Conservation (phyloP, 2,329 filamentous ascomycete genomes). For the Metarhizium robertsii region DNA sequence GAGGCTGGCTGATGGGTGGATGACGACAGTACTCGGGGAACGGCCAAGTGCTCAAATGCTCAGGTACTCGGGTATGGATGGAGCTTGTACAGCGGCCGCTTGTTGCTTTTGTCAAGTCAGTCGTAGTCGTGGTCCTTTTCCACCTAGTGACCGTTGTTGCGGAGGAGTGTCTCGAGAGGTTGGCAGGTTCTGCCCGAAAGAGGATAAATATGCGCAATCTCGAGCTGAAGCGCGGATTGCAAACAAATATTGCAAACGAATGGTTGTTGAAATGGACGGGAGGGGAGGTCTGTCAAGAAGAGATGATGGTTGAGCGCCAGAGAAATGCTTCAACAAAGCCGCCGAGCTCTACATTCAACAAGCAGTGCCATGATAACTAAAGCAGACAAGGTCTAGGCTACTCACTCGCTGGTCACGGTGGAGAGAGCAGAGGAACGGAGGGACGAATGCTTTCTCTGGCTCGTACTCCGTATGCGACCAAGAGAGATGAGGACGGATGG, state of each 20-base stretch:
- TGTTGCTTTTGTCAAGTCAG: no score
- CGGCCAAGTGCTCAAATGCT: no score
- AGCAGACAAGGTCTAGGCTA: conserved; percentile 3
- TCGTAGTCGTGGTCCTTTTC: neutral
- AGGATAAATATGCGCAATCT: neutral
- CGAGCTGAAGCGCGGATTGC: neutral
- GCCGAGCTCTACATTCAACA: neutral
- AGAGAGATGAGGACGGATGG: conserved; percentile 1
- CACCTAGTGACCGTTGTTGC: neutral
- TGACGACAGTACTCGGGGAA: no score
- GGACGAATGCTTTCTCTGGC: neutral
- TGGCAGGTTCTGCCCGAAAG: neutral
- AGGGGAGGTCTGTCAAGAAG: neutral
- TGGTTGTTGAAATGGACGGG: neutral
- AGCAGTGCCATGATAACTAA: conserved; percentile 4
- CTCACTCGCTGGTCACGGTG: conserved; percentile 1
- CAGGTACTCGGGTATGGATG: no score
- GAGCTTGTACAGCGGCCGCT: no score
- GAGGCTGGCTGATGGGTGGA: no score
- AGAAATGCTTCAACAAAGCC: conserved; percentile 5
- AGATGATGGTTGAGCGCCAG: neutral
- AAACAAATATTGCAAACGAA: neutral
- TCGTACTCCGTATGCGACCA: no score
- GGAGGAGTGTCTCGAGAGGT: neutral
- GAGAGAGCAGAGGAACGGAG: conserved; percentile 7